Evolutionary conservation across 257 asterid genomes (phyloP), one percentile per base, ranked within the genome.

Genomic region (Gardenia jasminoides): DNA sequence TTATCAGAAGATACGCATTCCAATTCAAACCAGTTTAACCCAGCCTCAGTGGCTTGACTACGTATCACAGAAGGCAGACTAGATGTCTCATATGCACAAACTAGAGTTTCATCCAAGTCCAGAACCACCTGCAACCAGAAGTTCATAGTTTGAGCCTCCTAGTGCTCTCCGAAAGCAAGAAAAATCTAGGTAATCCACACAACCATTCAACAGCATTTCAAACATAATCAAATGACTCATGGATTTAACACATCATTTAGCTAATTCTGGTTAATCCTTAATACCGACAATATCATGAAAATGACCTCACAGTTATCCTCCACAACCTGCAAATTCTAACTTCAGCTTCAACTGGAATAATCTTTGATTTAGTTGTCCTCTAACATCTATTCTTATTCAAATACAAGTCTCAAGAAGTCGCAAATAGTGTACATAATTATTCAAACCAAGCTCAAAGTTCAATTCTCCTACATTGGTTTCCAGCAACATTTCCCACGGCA

Each of bases 61-160:
- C 96, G 90, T 82, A 91, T 78, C 46, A 79, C 78, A 70, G 88
- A 84, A 65, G 97, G 98, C 83, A 93, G 84, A 84, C 92, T 90
- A 77, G 93, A 90, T 15, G 98, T 88, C 88, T 93, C 98, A 56
- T 88, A 93, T 33, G 98, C 96, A 88, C 97, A 93, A 22, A 93
- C 91, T 75, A 91, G 88, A 78, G 98, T 93, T 86, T 93, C 98
- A 89, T 93, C 98, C 91, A 93, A 87, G 86, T 93, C 97, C 80
- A 93, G 96, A 84, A 93, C 98, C 77, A 93, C 98, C 98, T 92
- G 87, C 80, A 87, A 52, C 50, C 81, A 83, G 64, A 76, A 80
- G 52, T 72, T 69, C 83, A 64, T 26, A 80, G 72, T 12, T 62
- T 71, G n/a, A 72, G 62, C 31, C 67, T 24, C 19, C 30, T 31